These are phyloP conservation scores for Microstroma glucosiphilum DNA, from an alignment of 1,284 basidiomycete species.

Conservation along the genomic window DNA sequence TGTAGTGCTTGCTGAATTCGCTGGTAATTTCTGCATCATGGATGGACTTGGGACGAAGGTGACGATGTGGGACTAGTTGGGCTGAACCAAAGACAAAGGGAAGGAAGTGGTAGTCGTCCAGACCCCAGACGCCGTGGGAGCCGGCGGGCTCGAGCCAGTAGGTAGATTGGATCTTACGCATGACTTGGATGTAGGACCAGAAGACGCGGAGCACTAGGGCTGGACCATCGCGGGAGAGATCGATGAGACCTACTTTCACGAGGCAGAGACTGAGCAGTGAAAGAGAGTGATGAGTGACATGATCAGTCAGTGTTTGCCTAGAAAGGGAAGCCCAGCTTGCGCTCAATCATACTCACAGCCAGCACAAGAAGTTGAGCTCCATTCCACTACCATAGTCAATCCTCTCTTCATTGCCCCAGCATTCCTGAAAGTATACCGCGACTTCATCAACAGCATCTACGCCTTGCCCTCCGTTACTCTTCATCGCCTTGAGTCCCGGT, in stretches of 20 bases:
- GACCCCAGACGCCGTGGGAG: slow-evolving; percentile 95
- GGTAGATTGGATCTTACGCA: slow-evolving; percentile 81
- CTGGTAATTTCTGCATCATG: slow-evolving; percentile 88
- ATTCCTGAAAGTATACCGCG: slow-evolving; percentile 72
- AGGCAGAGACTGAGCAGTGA: slow-evolving; percentile 60
- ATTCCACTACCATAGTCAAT: slow-evolving; percentile 99
- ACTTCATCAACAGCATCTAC: slow-evolving; percentile 28
- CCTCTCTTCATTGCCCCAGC: slow-evolving; percentile 83
- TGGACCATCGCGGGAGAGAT: slow-evolving; percentile 63
- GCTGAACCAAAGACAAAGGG: slow-evolving; percentile 86
- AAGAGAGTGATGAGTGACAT: not conserved
- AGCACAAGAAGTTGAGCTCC: slow-evolving; percentile 96
- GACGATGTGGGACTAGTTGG: slow-evolving; percentile 74
- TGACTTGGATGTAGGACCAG: slow-evolving; percentile 63
- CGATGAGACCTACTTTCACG: slow-evolving; percentile 62
- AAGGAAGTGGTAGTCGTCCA: slow-evolving; percentile 96
- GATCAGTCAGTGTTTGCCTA: not conserved
- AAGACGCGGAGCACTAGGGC: slow-evolving; percentile 80
- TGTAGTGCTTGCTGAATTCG: slow-evolving; percentile 84
- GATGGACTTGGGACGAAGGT: slow-evolving; percentile 83
- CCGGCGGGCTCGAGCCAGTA: slow-evolving; percentile 98
- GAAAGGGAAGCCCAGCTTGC: slow-evolving; percentile 56
- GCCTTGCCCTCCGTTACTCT: slow-evolving; percentile 7
- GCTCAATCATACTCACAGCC: slow-evolving; percentile 58
- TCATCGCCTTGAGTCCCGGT: slow-evolving; percentile 50